Percentiles rank a stretch among this genome's conserved stretches.
These are phyloP conservation scores for Hemileia vastatrix DNA, from an alignment of 1,284 basidiomycete genomes.

Conservation along the genomic window DNA sequence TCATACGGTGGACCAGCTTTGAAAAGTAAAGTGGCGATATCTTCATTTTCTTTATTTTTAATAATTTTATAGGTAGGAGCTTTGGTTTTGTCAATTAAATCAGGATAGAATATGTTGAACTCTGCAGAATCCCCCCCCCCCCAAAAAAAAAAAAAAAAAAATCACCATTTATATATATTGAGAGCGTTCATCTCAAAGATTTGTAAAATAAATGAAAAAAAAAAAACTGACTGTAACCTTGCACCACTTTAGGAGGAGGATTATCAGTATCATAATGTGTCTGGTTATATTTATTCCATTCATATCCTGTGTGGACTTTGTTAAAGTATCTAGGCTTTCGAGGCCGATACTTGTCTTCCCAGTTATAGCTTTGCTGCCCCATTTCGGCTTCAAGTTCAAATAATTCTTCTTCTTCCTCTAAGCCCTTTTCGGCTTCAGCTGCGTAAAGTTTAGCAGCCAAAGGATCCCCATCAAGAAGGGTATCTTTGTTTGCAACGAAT, in stretches of 20 bases:
- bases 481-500: too few relatives aligned
- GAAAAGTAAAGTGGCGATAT: slow-evolving; percentile 87
- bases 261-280: slow-evolving; percentile 97
- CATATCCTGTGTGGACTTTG: slow-evolving; percentile 99
- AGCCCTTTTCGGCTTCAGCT: slow-evolving; percentile 63
- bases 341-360: slow-evolving; percentile 99
- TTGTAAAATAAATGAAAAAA: background rate
- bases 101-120: slow-evolving; percentile 92
- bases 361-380: slow-evolving; percentile 74
- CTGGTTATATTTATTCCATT: slow-evolving; percentile 99
- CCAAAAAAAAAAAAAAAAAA: slow-evolving; percentile 17
- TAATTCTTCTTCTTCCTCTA: slow-evolving; percentile 88
- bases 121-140: slow-evolving; percentile 45
- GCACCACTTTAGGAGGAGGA: slow-evolving; percentile 92
- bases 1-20: slow-evolving; percentile 96
- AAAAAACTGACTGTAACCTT: slow-evolving; percentile 63
- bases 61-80: slow-evolving; percentile 48
- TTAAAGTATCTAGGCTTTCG: slow-evolving; percentile 98
- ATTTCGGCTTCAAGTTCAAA: slow-evolving; percentile 85
- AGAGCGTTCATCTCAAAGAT: background rate
- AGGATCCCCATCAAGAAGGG: slow-evolving; percentile 60
- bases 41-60: slow-evolving; percentile 58
- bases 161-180: slow-evolving; percentile 12
- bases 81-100: slow-evolving; percentile 91
- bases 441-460: slow-evolving; percentile 74